Percentiles rank a stretch among this genome's conserved stretches.
phyloP scores from a whole-genome alignment of 2,329 filamentous ascomycete species.

The Scytalidium lignicola region DNA sequence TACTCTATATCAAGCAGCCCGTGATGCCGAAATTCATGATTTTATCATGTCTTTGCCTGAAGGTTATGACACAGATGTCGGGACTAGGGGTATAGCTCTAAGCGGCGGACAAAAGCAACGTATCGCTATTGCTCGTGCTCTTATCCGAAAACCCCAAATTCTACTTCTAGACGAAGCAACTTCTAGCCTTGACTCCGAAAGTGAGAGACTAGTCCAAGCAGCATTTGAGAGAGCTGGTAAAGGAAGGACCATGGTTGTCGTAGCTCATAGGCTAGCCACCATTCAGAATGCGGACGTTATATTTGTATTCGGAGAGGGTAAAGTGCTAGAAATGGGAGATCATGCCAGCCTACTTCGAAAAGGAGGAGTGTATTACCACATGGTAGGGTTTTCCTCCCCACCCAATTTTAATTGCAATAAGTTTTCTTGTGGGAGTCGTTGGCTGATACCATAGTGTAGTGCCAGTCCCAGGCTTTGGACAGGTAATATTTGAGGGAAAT shows the following conservation, averaged over 20 bases:
- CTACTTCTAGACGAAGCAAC: constrained; percentile 57
- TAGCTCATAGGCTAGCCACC: constrained; percentile 72
- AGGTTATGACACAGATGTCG: constrained; percentile 43
- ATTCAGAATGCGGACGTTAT: constrained; percentile 64
- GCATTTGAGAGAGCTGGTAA: constrained; percentile 61
- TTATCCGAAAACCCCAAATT: constrained; percentile 46
- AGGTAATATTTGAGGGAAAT: constrained; percentile 10
- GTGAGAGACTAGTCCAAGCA: constrained; percentile 53
- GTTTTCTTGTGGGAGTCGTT: background rate
- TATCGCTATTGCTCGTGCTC: constrained; percentile 48
- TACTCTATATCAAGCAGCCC: constrained; percentile 39
- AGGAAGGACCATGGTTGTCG: constrained; percentile 68
- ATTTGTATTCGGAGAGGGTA: constrained; percentile 5
- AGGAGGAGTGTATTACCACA: constrained; percentile 6
- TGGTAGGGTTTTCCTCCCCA: constrained; percentile 1
- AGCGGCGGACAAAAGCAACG: constrained; percentile 53
- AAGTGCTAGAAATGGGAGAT: constrained; percentile 3
- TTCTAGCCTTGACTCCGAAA: constrained; percentile 49
- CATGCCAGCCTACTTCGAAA: constrained; percentile 1
- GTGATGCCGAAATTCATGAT: constrained; percentile 46
- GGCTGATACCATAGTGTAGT: constrained; percentile 6
- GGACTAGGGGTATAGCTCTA: constrained; percentile 40
- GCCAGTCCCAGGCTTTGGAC: constrained; percentile 27
- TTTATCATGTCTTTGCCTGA: constrained; percentile 48
- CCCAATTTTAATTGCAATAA: background rate